These are phyloP conservation scores for Senna siamea DNA, from an alignment of 306 rosid genomes.

Conservation along the genomic window DNA sequence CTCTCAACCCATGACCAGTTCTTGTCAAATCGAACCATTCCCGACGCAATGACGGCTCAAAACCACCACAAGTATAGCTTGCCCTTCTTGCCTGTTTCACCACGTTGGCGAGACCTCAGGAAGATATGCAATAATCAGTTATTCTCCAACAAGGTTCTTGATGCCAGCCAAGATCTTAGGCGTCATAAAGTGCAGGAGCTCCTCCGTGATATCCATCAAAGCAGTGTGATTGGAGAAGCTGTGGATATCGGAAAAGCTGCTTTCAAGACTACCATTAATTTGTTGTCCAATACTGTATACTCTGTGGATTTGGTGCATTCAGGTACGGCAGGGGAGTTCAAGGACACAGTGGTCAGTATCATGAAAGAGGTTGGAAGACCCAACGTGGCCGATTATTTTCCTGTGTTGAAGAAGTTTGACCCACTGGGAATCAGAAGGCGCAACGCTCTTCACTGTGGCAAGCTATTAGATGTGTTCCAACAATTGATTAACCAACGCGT, in stretches of 20 bases:
- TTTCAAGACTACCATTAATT: constrained; percentile 45
- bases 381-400: constrained; percentile 43
- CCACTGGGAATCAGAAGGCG: constrained; percentile 41
- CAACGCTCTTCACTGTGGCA: neutral
- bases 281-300: constrained; percentile 52
- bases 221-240: constrained; percentile 28
- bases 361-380: constrained; percentile 41
- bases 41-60: constrained; percentile 31
- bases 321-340: constrained; percentile 34
- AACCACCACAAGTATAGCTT: constrained; percentile 40
- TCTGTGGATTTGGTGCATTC: constrained; percentile 51
- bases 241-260: constrained; percentile 53
- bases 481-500: constrained; percentile 22
- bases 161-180: constrained; percentile 25
- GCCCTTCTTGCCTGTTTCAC: constrained; percentile 44
- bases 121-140: constrained; percentile 41
- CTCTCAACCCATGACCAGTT: constrained; percentile 55
- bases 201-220: neutral
- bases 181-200: constrained; percentile 39
- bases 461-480: neutral
- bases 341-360: constrained; percentile 20
- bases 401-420: constrained; percentile 38
- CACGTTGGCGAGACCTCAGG: constrained; percentile 50
- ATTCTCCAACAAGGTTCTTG: constrained; percentile 50
- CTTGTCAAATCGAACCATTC: constrained; percentile 47